Evolutionary conservation across 2,329 filamentous ascomycete genomes (phyloP).

Genomic region (Aspergillus sp.): DNA sequence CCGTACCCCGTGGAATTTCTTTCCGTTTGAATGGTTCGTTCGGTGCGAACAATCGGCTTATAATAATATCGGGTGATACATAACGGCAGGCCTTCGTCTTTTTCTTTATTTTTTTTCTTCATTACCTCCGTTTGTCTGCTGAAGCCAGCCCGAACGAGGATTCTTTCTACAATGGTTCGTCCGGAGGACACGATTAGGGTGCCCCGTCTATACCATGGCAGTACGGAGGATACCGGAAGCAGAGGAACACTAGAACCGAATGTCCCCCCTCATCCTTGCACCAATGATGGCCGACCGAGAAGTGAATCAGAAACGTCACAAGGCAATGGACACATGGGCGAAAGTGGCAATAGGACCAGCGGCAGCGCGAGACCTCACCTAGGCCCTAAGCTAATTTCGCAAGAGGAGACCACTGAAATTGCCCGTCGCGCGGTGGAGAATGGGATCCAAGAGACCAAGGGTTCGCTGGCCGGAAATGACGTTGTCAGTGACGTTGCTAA

Average conservation of each 20-base stretch:
- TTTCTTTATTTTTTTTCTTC: background rate
- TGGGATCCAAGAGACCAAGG: conserved; percentile 42
- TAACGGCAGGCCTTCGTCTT: background rate
- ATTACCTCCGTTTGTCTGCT: too few relatives aligned
- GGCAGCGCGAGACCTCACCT: conserved; percentile 15
- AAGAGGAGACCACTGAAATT: conserved; percentile 41
- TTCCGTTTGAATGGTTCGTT: conserved; percentile 10
- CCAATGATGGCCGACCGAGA: conserved; percentile 20
- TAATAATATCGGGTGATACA: background rate
- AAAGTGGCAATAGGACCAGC: conserved; percentile 6
- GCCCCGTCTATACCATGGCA: conserved; percentile 24
- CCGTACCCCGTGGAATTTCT: conserved; percentile 7
- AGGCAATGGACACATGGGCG: conserved; percentile 20
- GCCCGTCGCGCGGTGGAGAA: conserved; percentile 41
- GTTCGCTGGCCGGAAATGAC: conserved; percentile 41
- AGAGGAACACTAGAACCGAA: conserved; percentile 22
- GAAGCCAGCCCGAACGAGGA: conserved; percentile 6
- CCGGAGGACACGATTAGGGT: conserved; percentile 32
- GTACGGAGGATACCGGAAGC: conserved; percentile 24
- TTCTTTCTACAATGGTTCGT: conserved; percentile 31
- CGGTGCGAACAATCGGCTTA: background rate
- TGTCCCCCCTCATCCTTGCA: conserved; percentile 18
- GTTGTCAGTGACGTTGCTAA: conserved; percentile 41
- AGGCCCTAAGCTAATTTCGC: conserved; percentile 27
- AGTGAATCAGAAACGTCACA: conserved; percentile 24